Conservation (phyloP, 208 protist species). For the Strigomonas culicis region DNA sequence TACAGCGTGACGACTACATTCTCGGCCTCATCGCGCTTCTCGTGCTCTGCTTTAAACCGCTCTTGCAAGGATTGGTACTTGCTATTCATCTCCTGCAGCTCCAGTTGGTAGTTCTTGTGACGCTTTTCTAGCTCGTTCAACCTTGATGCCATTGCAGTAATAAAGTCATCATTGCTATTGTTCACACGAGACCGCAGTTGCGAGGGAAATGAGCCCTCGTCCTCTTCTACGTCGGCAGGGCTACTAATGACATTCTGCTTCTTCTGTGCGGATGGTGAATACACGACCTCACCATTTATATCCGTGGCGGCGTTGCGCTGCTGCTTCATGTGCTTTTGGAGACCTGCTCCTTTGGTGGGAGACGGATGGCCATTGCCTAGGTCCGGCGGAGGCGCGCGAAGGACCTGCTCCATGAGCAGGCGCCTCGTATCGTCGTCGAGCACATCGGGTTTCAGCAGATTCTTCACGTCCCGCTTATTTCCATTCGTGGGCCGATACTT, state of each 20-base stretch:
- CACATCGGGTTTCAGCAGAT: conserved; percentile 66
- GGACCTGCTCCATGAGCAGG: conserved; percentile 60
- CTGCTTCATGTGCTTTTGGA: conserved; percentile 8
- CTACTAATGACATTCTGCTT: not conserved
- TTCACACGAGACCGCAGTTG: conserved; percentile 51
- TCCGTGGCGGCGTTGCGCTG: conserved; percentile 6
- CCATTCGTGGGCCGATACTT: conserved; percentile 41
- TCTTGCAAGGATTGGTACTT: conserved; percentile 52
- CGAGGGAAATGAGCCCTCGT: conserved; percentile 33
- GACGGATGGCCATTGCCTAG: not conserved
- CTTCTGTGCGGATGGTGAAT: not conserved
- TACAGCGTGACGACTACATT: conserved; percentile 58
- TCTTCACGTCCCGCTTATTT: conserved; percentile 8
- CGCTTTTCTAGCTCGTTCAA: conserved; percentile 64
- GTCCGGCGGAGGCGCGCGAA: conserved; percentile 21
- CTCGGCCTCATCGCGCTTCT: conserved; percentile 63
- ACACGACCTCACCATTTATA: not conserved
- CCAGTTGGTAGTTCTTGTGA: conserved; percentile 61
- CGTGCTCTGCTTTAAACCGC: conserved; percentile 44
- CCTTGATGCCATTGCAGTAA: conserved; percentile 66
- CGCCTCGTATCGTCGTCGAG: conserved; percentile 79
- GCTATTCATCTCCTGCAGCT: conserved; percentile 69
- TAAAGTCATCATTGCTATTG: conserved; percentile 44
- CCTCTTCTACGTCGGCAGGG: not conserved
- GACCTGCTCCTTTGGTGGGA: not conserved